Evolutionary conservation across 1,139 yeast genomes (phyloP), one percentile per base, ranked within the genome.

Genomic region (Sugiyamaella paludigena): DNA sequence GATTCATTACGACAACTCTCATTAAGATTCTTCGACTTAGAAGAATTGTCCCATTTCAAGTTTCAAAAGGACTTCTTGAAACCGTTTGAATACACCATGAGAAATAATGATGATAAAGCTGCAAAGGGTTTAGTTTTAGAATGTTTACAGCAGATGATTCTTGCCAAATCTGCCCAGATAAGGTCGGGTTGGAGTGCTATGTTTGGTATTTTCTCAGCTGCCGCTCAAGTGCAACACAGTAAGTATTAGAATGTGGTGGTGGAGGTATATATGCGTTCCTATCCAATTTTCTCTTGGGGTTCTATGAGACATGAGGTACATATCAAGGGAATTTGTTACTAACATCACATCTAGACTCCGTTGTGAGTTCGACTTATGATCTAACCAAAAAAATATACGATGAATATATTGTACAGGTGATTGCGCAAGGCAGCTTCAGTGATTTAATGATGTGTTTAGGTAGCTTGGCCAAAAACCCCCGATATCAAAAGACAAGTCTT

Each of bases 161-260:
- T 81, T 53, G 83, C 92, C 12, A 84, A 91, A 61, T 81, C 92
- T 6, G 72, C 70, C 5, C 79, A 80, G 53, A 87, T 94, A 53
- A 84, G 81, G 64, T 89, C 98, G 30, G 99, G 99, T 37, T 94
- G 99, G 99, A 81, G 80, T 54, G 83, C 98, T 0, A 84, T 94
- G 53, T 82, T 92, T 61, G 84, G 82, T 24, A 88, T 89, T 1
- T 80, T 91, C 58, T 74, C 81, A 0, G 79, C 77, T 27, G 87
- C 87, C 2, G 86, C 87, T 0, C 72, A 69, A 43, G 82, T 77
- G 39, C 71, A 70, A 44, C 72, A 59, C 46, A 59, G 55, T 46
- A 36, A 45, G 56, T 49, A 13, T 36, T 5, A 28, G 11, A 19
- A n/a, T n/a, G n/a, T n/a, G n/a, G n/a, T 7, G 11, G n/a, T 28